These are phyloP conservation scores for Clonostachys solani DNA, from an alignment of 2,329 filamentous ascomycete genomes.

Conservation along the genomic window DNA sequence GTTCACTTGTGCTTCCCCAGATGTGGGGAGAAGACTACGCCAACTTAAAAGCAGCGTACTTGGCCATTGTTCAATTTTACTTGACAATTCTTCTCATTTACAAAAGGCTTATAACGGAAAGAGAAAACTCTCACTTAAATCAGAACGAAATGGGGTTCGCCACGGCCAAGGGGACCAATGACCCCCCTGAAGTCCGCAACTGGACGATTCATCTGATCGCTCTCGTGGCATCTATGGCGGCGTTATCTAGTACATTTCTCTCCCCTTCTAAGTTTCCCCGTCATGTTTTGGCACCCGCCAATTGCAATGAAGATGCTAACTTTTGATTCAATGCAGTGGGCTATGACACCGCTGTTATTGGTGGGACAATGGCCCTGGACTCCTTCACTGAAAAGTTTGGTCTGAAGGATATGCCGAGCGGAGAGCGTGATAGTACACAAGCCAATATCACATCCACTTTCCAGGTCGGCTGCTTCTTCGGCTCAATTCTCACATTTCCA, in stretches of 20 bases:
- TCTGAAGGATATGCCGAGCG: conserved; percentile 3
- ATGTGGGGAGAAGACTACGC: too few species aligned
- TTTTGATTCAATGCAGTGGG: not conserved
- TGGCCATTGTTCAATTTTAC: too few species aligned
- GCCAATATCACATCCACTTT: conserved; percentile 16
- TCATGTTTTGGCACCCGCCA: not conserved
- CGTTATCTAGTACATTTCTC: conserved; percentile 16
- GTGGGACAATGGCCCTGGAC: conserved; percentile 12
- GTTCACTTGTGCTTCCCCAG: too few species aligned
- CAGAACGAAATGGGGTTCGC: conserved; percentile 14
- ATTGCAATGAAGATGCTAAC: not conserved
- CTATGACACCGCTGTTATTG: conserved; percentile 11
- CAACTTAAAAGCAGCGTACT: too few species aligned
- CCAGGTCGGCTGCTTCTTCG: conserved; percentile 21
- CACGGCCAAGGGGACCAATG: conserved; percentile 27
- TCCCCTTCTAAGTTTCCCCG: conserved; percentile 1
- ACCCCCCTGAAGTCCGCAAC: conserved; percentile 25
- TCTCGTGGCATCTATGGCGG: conserved; percentile 23
- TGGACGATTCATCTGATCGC: conserved; percentile 25
- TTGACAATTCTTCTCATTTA: too few species aligned
- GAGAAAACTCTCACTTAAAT: not conserved
- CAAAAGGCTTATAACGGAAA: not conserved
- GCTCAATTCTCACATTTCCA: conserved; percentile 21
- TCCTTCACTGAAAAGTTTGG: conserved; percentile 13
- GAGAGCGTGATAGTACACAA: conserved; percentile 9